phyloP scores from a whole-genome alignment of 305 asterid genomes.

The Ilex paraguariensis region DNA sequence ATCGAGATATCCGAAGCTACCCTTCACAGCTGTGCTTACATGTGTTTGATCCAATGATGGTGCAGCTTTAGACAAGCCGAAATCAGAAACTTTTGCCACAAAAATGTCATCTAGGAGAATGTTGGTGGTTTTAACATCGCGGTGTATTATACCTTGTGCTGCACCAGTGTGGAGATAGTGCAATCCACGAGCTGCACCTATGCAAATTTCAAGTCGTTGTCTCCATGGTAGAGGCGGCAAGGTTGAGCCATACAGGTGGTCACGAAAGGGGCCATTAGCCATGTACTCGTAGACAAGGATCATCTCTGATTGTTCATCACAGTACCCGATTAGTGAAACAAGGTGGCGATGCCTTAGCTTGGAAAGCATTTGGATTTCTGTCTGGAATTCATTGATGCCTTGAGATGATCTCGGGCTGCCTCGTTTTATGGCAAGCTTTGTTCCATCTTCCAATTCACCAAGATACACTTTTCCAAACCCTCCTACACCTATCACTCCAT shows the following conservation, averaged over 20 bases:
- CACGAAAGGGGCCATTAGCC: conserved; percentile 82
- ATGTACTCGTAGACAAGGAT: conserved; percentile 85
- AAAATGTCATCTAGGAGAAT: conserved; percentile 72
- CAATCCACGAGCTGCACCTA: conserved; percentile 80
- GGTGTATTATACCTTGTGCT: conserved; percentile 80
- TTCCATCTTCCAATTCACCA: conserved; percentile 55
- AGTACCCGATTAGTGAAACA: conserved; percentile 88
- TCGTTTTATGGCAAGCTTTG: conserved; percentile 72
- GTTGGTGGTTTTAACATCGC: conserved; percentile 92
- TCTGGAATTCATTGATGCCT: conserved; percentile 84
- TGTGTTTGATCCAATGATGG: conserved; percentile 84
- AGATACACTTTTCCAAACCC: conserved; percentile 91
- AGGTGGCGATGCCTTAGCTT: conserved; percentile 84
- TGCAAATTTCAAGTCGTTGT: conserved; percentile 84
- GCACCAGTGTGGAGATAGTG: conserved; percentile 28
- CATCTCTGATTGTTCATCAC: conserved; percentile 89
- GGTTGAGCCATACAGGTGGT: conserved; percentile 66
- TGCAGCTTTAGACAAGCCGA: conserved; percentile 80
- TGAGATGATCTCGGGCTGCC: conserved; percentile 84
- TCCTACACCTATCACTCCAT: conserved; percentile 70
- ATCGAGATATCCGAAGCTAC: conserved; percentile 12
- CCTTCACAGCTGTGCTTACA: conserved; percentile 91
- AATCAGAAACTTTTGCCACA: conserved; percentile 75
- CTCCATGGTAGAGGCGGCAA: conserved; percentile 62
- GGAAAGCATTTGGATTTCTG: conserved; percentile 74